phyloP scores from a whole-genome alignment of 306 rosid species.

The Hippophae rhamnoides region DNA sequence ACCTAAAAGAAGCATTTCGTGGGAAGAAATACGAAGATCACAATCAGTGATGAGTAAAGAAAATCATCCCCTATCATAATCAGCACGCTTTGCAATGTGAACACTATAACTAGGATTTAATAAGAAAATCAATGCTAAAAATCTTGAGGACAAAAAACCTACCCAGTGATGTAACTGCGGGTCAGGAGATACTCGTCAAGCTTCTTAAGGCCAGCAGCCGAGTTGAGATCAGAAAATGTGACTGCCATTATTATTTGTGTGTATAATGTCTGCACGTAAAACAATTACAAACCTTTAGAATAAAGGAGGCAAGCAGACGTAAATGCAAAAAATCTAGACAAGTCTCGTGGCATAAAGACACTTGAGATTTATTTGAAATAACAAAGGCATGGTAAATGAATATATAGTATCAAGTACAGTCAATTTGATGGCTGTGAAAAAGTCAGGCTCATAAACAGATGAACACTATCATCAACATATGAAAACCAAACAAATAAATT shows the following conservation, averaged over 20 bases:
- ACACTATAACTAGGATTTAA: not conserved
- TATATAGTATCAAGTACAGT: too few species aligned
- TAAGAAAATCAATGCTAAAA: not conserved
- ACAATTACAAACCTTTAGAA: too few species aligned
- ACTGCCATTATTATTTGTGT: slow-evolving; percentile 44
- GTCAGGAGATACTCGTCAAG: slow-evolving; percentile 69
- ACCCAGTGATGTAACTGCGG: slow-evolving; percentile 90
- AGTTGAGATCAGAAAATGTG: slow-evolving; percentile 34
- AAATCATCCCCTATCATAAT: not conserved
- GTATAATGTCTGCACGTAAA: too few species aligned
- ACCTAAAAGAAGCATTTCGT: slow-evolving; percentile 17
- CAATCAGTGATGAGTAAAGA: not conserved
- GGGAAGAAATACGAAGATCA: not conserved
- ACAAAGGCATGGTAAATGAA: too few species aligned
- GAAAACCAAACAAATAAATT: too few species aligned
- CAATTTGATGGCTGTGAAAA: too few species aligned
- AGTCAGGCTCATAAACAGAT: too few species aligned
- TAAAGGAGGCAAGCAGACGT: too few species aligned
- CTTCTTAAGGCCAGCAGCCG: slow-evolving; percentile 66
- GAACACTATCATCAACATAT: too few species aligned
- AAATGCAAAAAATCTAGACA: too few species aligned
- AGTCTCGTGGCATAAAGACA: too few species aligned
- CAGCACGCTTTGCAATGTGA: not conserved
- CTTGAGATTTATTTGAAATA: too few species aligned
- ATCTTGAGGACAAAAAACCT: slow-evolving; percentile 1